Conservation (phyloP, 2,329 filamentous ascomycete genomes). For the Talaromyces sp. region DNA sequence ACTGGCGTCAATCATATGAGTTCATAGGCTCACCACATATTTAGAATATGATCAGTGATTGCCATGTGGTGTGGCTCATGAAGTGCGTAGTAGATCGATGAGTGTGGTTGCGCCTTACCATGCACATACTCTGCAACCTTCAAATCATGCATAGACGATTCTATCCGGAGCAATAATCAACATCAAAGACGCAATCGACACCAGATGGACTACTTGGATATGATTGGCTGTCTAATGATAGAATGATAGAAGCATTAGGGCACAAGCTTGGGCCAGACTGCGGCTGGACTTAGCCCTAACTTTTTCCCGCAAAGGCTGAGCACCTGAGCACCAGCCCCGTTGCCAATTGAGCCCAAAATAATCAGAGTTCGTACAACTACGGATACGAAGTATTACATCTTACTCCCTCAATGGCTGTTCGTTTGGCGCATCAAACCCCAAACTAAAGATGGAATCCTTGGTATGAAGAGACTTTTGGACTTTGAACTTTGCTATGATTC, state of each 20-base stretch:
- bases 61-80: neutral
- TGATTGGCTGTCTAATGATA: constrained; percentile 7
- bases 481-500: neutral
- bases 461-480: neutral
- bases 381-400: neutral
- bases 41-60: neutral
- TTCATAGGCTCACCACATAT: neutral
- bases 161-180: neutral
- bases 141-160: neutral
- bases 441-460: neutral
- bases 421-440: neutral
- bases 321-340: neutral
- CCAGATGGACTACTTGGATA: neutral
- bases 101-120: neutral
- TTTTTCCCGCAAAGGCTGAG: neutral
- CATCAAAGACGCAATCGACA: neutral
- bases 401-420: neutral
- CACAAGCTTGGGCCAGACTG: neutral
- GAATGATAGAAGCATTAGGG: constrained; percentile 4
- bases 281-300: constrained; percentile 2
- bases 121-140: neutral
- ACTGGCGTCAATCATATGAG: neutral
- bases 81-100: neutral
- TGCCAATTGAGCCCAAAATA: neutral
- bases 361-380: neutral